Conservation (phyloP, 495 filamentous ascomycete species). For the Evernia prunastri region DNA sequence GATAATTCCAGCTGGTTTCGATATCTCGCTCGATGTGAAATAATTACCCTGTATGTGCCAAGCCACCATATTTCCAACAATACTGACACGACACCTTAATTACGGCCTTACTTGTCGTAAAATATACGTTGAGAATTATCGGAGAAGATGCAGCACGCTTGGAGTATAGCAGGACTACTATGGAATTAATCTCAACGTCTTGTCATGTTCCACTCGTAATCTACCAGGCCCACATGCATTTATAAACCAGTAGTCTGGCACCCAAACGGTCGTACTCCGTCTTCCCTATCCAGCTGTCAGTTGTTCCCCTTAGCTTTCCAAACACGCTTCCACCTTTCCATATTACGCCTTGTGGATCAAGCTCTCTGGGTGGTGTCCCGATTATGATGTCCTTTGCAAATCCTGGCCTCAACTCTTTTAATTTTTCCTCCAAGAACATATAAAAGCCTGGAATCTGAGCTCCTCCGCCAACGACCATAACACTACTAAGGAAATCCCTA, state of each 20-base stretch:
- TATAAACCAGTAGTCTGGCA: conserved; percentile 70
- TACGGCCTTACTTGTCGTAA: too few relatives aligned
- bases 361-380: conserved; percentile 77
- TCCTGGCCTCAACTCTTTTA: conserved; percentile 62
- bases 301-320: conserved; percentile 75
- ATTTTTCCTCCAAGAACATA: conserved; percentile 69
- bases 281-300: conserved; percentile 89
- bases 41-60: too few relatives aligned
- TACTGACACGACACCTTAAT: too few relatives aligned
- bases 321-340: conserved; percentile 99
- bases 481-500: conserved; percentile 81
- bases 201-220: neutral
- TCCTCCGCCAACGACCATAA: conserved; percentile 94
- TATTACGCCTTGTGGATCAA: conserved; percentile 88
- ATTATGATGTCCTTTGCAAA: conserved; percentile 80
- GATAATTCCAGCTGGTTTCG: too few relatives aligned
- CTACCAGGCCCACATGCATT: conserved; percentile 76
- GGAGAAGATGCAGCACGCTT: neutral
- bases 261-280: conserved; percentile 86
- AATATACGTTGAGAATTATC: neutral
- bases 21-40: too few relatives aligned
- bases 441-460: conserved; percentile 72
- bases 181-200: neutral
- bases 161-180: neutral
- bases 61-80: too few relatives aligned